Base-by-base conservation (phyloP, 2,329 filamentous ascomycete species). In the Aspergillus novofumigatus region DNA sequence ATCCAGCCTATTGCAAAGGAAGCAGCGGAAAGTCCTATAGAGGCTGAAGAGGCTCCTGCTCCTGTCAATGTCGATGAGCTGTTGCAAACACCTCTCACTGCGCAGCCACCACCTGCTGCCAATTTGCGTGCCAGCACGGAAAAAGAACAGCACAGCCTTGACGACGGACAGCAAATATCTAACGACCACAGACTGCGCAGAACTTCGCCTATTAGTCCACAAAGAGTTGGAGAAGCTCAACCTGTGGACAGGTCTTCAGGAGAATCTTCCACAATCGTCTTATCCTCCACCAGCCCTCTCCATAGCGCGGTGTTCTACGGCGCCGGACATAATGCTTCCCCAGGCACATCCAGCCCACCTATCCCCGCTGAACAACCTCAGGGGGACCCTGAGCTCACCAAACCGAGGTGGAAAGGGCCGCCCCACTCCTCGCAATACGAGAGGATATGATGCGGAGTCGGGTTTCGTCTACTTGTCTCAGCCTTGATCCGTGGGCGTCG, bases 61-160 rank as follows among this genome's bases (percentile, higher is more conserved):
- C 88, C 88, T 1, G 80, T 91, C 20, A 78, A 88, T 56, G 71
- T 91, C 1, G 77, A 83, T 10, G 85, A 86, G 59, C 78, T 91
- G 32, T 81, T 87, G 62, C 85, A 88, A 70, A 88, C 87, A 17
- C 80, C 85, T 1, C 74, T 79, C 35, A 81, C 77, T 50, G 83
- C 79, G 10, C 69, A 77, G 1, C 80, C 79, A 3, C 71, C 74
- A 6, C 72, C 77, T 9, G 70, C 72, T 25, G 52, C 67, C 26
- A 65, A 67, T 26, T 61, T 60, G 32, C 62, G 61, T 10, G 48
- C 45, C 9, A 59, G 53, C 9, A 7, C 58, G 17, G 59, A 53
- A 11, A 55, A 60, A 20, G 60, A 58, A 25, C 48, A 48, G 6
- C 29, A 56, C 25, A 57, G 29, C 23, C 51, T 58, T 23, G 62